These are phyloP conservation scores for Chrysoporthe austroafricana DNA, from an alignment of 2,329 filamentous ascomycete genomes.

Conservation along the genomic window DNA sequence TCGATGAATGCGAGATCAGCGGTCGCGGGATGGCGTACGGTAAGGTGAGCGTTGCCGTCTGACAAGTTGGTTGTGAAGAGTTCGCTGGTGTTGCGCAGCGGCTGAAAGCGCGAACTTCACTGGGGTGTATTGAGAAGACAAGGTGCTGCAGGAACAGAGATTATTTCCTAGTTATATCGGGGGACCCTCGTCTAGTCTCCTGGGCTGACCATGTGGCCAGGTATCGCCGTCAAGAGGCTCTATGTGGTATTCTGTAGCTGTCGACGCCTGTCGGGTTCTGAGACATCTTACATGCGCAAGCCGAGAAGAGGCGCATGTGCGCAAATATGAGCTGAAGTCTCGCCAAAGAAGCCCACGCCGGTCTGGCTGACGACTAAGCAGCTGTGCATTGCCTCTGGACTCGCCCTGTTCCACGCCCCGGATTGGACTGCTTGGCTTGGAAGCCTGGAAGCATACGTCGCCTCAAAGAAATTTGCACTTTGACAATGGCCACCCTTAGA, in stretches of 20 bases:
- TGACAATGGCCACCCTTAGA: background rate
- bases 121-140: background rate
- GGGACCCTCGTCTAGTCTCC: constrained; percentile 8
- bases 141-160: constrained; percentile 10
- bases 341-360: background rate
- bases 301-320: constrained; percentile 24
- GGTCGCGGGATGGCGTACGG: background rate
- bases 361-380: background rate
- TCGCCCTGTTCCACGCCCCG: background rate
- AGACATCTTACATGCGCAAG: constrained; percentile 22
- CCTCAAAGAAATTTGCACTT: background rate
- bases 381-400: background rate
- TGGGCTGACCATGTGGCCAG: constrained; percentile 22
- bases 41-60: background rate
- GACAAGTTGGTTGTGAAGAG: background rate
- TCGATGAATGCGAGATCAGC: constrained; percentile 10
- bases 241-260: constrained; percentile 1
- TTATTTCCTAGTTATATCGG: constrained; percentile 20
- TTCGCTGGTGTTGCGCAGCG: background rate
- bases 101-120: background rate
- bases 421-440: background rate
- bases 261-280: constrained; percentile 6
- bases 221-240: constrained; percentile 12
- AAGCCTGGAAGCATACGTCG: background rate
- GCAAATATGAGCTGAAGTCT: constrained; percentile 20